Evolutionary conservation across 306 rosid genomes (phyloP).

Genomic region (Cyclanthera cordifolia): DNA sequence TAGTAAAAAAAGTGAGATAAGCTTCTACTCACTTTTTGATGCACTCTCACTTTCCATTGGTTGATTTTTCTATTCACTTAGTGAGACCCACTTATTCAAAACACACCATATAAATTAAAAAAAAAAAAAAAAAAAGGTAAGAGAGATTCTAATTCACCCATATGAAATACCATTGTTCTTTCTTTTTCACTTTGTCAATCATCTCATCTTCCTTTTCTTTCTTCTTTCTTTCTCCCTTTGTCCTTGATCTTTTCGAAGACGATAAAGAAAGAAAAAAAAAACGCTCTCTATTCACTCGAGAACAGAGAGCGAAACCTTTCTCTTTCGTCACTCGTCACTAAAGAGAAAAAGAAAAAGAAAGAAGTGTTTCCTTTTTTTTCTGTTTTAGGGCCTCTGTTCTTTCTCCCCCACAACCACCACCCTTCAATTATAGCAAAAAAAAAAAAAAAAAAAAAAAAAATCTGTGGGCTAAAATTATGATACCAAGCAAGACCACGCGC

Average conservation of each 20-base stretch:
- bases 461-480: constrained; percentile 9
- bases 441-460: neutral
- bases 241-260: neutral
- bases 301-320: neutral
- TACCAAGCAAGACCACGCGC: constrained; percentile 7
- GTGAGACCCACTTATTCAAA: neutral
- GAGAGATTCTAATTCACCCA: neutral
- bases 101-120: neutral
- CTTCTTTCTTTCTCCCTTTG: neutral
- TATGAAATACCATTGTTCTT: neutral
- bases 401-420: neutral
- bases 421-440: constrained; percentile 9
- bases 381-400: neutral
- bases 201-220: neutral
- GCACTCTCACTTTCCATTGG: neutral
- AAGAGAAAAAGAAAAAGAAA: neutral
- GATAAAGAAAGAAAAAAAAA: neutral
- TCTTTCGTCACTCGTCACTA: neutral
- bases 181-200: neutral
- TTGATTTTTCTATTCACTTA: neutral
- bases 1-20: too few species aligned
- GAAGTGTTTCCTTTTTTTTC: neutral
- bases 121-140: too few species aligned
- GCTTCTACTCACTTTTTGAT: neutral
- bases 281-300: neutral